Base-by-base conservation (phyloP, 352 stramenopile genomes). In the Blastocystis sp. region DNA sequence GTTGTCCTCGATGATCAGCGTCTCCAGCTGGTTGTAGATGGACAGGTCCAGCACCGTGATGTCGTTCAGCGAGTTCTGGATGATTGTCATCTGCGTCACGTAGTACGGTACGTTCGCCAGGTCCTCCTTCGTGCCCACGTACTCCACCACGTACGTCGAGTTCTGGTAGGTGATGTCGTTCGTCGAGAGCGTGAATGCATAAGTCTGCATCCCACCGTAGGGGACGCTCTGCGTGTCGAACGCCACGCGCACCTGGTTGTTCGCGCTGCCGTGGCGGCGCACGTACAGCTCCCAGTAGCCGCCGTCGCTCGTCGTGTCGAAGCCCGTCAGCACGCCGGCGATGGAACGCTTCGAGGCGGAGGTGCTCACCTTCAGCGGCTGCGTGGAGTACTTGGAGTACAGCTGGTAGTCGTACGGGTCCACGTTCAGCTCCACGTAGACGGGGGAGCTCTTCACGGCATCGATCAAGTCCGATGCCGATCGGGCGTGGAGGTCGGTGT, bases 101-200 rank as follows among this genome's bases (percentile, higher is more conserved):
- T 69, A 69, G 62, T 69, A 69, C 10, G 62, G 62, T 10, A 69
- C 62, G 33, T 69, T 69, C 10, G 62, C 62, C 62, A 69, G 31
- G 31, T 69, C 62, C 31, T 69, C 62, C 31, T 69, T 69, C 13
- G 62, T 69, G 31, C 33, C 13, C 6, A 69, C 62, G 31, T 69
- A 69, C 62, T 69, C 62, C 24, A 69, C 31, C 6, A 69, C 62
- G 31, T 69, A 69, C 31, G 62, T 69, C 10, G 62, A 69, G 62
- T 69, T 69, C 62, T 69, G 62, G 31, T 69, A 69, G 62, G 62
- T 69, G 24, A 69, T 6, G 31, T 69, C 62, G 31, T 69, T 69
- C 6, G 62, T 69, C 24, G 16, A 16, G 13, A 69, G 16, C 24
- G 62, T 69, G 31, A 69, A 33, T 10, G 62, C 62, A 12, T 16